A percentile compares a stretch with the other conserved stretches of the same genome.
Conservation (phyloP, 1,139 yeast genomes). For the Kodamaea suecica region DNA sequence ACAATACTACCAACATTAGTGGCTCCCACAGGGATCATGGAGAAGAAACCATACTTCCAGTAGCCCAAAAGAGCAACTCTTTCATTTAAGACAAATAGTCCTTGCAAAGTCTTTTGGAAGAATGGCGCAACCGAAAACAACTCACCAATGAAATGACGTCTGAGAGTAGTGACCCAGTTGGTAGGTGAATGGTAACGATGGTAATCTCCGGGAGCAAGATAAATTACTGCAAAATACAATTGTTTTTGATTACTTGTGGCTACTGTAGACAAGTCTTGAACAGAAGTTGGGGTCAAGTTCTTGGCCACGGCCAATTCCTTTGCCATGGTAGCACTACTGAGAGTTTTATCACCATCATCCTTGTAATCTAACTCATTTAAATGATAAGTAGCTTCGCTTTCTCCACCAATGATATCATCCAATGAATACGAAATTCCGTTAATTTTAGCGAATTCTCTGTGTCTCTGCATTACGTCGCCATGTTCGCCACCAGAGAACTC, state of each 20-base stretch:
- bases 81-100: slow-evolving; percentile 88
- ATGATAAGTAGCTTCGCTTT: slow-evolving; percentile 34
- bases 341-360: slow-evolving; percentile 58
- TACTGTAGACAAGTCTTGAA: slow-evolving; percentile 25
- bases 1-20: slow-evolving; percentile 96
- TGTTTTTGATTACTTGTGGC: slow-evolving; percentile 43
- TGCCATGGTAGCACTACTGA: slow-evolving; percentile 30
- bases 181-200: slow-evolving; percentile 97
- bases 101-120: slow-evolving; percentile 82
- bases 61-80: slow-evolving; percentile 92
- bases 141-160: slow-evolving; percentile 97
- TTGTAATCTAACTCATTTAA: slow-evolving; percentile 46
- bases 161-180: slow-evolving; percentile 89
- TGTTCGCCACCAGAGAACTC: slow-evolving; percentile 18
- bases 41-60: slow-evolving; percentile 96
- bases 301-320: slow-evolving; percentile 44
- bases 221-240: slow-evolving; percentile 85
- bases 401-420: slow-evolving; percentile 49
- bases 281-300: slow-evolving; percentile 37
- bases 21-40: slow-evolving; percentile 99
- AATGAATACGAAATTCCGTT: slow-evolving; percentile 71
- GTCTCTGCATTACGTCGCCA: slow-evolving; percentile 37
- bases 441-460: slow-evolving; percentile 73
- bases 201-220: slow-evolving; percentile 97
- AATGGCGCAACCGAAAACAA: slow-evolving; percentile 95